These are phyloP conservation scores for Clavispora vitiphila DNA, from an alignment of 805 yeast species.

Conservation along the genomic window DNA sequence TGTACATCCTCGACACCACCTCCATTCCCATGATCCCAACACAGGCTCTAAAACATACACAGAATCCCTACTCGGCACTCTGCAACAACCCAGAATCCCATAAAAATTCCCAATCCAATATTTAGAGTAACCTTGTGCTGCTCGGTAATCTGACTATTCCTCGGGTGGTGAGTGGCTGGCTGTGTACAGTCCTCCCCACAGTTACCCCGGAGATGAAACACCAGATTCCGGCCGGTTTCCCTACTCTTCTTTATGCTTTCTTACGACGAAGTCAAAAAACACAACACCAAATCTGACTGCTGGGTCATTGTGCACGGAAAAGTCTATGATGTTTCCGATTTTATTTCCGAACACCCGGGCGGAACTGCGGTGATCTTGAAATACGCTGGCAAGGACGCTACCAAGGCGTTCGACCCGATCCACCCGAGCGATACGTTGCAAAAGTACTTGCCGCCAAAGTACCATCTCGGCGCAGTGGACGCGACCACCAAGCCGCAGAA, in stretches of 20 bases:
- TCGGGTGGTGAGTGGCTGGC: neutral
- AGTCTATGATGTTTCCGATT: conserved; percentile 72
- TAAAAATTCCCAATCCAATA: too few species aligned
- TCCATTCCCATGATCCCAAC: too few species aligned
- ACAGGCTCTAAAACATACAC: too few species aligned
- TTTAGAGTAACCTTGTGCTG: too few species aligned
- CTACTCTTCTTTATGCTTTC: conserved; percentile 8
- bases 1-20: too few species aligned
- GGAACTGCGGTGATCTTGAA: conserved; percentile 51
- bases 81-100: too few species aligned
- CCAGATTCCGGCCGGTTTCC: neutral
- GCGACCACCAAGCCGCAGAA: conserved; percentile 7
- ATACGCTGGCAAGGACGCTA: conserved; percentile 54
- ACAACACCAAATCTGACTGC: conserved; percentile 56
- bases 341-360: conserved; percentile 57
- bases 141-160: neutral
- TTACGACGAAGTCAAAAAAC: conserved; percentile 34
- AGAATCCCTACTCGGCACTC: too few species aligned
- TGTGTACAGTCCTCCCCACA: neutral
- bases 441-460: conserved; percentile 49
- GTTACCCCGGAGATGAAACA: neutral
- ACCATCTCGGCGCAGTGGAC: conserved; percentile 35
- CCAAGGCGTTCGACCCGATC: conserved; percentile 79
- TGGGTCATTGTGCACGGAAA: conserved; percentile 83
- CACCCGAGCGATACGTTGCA: conserved; percentile 83